These are phyloP conservation scores for Echinosphaeria canescens DNA, from an alignment of 2,329 filamentous ascomycete genomes.

Conservation along the genomic window DNA sequence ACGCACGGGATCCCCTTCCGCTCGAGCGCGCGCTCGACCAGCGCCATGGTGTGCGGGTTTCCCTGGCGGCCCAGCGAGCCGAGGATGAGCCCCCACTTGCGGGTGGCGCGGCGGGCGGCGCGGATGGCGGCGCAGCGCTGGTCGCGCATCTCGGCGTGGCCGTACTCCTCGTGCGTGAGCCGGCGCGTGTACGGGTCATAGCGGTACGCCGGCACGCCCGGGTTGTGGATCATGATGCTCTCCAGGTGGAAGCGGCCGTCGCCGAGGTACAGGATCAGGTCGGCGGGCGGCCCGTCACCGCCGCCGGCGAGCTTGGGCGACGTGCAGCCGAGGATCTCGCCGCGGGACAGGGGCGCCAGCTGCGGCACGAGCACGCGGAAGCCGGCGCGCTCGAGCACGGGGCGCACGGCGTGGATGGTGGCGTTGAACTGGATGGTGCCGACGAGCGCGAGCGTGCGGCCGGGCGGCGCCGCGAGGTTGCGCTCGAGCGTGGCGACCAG, in stretches of 20 bases:
- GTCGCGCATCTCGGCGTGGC: slow-evolving; percentile 74
- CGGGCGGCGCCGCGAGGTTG: slow-evolving; percentile 56
- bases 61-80: slow-evolving; percentile 85
- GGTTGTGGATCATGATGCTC: slow-evolving; percentile 98
- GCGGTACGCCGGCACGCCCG: slow-evolving; percentile 69
- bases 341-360: slow-evolving; percentile 79
- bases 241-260: slow-evolving; percentile 93
- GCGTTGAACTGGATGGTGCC: slow-evolving; percentile 99
- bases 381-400: slow-evolving; percentile 60
- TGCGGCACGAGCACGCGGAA: slow-evolving; percentile 79
- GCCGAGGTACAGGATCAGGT: slow-evolving; percentile 72
- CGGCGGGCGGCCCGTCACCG: slow-evolving; percentile 23
- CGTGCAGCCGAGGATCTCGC: slow-evolving; percentile 94
- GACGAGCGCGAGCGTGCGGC: slow-evolving; percentile 79
- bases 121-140: slow-evolving; percentile 59
- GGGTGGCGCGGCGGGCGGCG: slow-evolving; percentile 51
- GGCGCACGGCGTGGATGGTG: slow-evolving; percentile 70
- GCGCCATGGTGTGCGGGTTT: slow-evolving; percentile 75
- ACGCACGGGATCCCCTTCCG: slow-evolving; percentile 59
- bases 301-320: slow-evolving; percentile 33
- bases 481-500: slow-evolving; percentile 69
- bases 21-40: slow-evolving; percentile 62
- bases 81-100: slow-evolving; percentile 88
- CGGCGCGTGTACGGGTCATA: slow-evolving; percentile 94
- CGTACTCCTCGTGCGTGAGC: slow-evolving; percentile 79